Conservation (phyloP, 2,329 filamentous ascomycete genomes). For the Cladosporium sp. region DNA sequence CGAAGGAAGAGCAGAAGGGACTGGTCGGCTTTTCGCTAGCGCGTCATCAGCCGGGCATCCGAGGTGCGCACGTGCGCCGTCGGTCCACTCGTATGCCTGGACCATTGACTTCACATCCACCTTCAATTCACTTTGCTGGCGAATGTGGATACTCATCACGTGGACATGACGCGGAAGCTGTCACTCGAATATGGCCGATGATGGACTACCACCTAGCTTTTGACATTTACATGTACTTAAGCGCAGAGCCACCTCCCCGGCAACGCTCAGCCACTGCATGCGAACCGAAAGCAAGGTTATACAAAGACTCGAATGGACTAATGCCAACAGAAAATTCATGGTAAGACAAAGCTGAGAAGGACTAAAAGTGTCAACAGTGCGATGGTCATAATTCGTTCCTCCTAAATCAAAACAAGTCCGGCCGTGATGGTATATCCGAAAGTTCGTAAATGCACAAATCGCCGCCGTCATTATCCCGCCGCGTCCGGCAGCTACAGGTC, state of each 20-base stretch:
- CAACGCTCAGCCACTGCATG: background rate
- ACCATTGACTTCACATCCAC: too few species aligned
- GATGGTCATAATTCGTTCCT: background rate
- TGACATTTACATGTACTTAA: conserved; percentile 5
- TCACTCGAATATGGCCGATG: background rate
- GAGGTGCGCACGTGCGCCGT: background rate
- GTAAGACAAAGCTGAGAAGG: background rate
- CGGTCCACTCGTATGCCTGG: background rate
- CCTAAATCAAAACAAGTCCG: conserved; percentile 1
- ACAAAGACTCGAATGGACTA: background rate
- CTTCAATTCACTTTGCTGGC: too few species aligned
- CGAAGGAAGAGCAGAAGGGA: background rate
- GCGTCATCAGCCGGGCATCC: background rate
- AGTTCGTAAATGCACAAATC: conserved; percentile 1
- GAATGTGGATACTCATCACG: too few species aligned
- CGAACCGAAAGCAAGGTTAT: background rate
- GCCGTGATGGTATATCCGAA: conserved; percentile 11
- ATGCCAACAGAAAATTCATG: background rate
- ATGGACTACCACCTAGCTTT: background rate
- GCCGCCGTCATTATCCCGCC: background rate
- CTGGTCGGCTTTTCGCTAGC: background rate
- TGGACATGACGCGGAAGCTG: too few species aligned
- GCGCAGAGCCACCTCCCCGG: background rate
- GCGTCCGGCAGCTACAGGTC: background rate
- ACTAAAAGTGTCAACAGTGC: background rate